Evolutionary conservation across 2,329 filamentous ascomycete genomes (phyloP), one percentile per base, ranked within the genome.

Genomic region (Fusarium illudens): DNA sequence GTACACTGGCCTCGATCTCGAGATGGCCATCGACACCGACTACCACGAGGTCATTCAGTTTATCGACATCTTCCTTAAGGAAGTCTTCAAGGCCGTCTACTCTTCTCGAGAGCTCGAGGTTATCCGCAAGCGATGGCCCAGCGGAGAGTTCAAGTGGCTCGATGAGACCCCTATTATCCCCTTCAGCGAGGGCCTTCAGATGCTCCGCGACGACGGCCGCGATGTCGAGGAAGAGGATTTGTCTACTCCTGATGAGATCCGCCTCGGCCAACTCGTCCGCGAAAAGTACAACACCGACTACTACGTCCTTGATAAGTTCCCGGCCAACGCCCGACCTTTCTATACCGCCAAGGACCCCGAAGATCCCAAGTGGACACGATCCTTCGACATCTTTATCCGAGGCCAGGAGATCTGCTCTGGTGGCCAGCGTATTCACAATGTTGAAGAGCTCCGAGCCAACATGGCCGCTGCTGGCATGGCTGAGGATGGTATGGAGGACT

Each of bases 251-350:
- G 93, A 96, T 62, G 94, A 97, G 80, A 94, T 96, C 22, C 89
- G 92, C 13, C 86, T 97, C 1, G 94, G 95, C 10, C 84, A 92
- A 74, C 82, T 97, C 15, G 89, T 97, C 74, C 95, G 92, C 80
- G 88, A 96, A 75, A 94, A 94, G 80, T 96, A 91, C 74, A 84
- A 88, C 58, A 96, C 94, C 1, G 94, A 97, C 74, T 97, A 96
- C 81, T 97, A 96, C 79, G 91, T 97, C 66, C 86, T 97, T 37
- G 94, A 97, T 84, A 97, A 96, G 75, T 97, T 97, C 82, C 94
- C 94, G 1, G 83, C 88, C 20, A 90, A 89, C 7, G 94, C 92
- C 3, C 88, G 94, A 42, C 94, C 94, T 0, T 97, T 97, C 80
- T 97, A 97, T 76, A 93, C 94, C 1, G 94, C 97, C 87, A 90